phyloP scores from a whole-genome alignment of 2,329 filamentous ascomycete genomes.

The Ceratocystis eucalypticola region DNA sequence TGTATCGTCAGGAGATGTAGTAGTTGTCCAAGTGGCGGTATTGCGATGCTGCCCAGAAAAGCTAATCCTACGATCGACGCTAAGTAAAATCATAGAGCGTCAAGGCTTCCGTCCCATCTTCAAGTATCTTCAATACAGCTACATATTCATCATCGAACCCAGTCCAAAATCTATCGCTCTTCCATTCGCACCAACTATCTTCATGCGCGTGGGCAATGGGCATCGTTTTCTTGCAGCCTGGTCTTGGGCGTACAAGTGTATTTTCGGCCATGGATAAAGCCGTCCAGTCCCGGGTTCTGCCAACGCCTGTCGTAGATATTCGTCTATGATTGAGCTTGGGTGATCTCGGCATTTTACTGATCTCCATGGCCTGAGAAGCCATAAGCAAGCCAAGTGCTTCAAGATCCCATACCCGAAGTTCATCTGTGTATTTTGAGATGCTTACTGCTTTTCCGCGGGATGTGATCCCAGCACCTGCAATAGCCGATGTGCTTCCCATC shows the following conservation, averaged over 20 bases:
- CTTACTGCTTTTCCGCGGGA: conserved; percentile 78
- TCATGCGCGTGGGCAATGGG: neutral
- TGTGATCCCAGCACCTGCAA: conserved; percentile 74
- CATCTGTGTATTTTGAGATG: conserved; percentile 66
- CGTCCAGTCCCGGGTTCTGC: neutral
- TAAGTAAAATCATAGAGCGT: conserved; percentile 2
- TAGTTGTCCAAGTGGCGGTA: too few species aligned
- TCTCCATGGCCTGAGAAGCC: neutral
- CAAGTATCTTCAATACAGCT: neutral
- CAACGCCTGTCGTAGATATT: neutral
- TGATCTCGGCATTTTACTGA: too few species aligned
- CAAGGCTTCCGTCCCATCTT: neutral
- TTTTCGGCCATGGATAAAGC: neutral
- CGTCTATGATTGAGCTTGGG: neutral
- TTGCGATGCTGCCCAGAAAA: too few species aligned
- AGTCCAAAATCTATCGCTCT: neutral
- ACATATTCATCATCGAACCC: conserved; percentile 3
- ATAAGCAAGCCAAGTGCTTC: conserved; percentile 33
- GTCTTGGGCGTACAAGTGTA: neutral
- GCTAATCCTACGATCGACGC: neutral
- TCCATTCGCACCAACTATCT: neutral
- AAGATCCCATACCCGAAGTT: conserved; percentile 72
- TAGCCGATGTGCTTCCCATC: conserved; percentile 85
- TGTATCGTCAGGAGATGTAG: too few species aligned
- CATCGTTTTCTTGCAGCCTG: neutral